Evolutionary conservation across 2,329 filamentous ascomycete species (phyloP).

Genomic region (Nemania abortiva): DNA sequence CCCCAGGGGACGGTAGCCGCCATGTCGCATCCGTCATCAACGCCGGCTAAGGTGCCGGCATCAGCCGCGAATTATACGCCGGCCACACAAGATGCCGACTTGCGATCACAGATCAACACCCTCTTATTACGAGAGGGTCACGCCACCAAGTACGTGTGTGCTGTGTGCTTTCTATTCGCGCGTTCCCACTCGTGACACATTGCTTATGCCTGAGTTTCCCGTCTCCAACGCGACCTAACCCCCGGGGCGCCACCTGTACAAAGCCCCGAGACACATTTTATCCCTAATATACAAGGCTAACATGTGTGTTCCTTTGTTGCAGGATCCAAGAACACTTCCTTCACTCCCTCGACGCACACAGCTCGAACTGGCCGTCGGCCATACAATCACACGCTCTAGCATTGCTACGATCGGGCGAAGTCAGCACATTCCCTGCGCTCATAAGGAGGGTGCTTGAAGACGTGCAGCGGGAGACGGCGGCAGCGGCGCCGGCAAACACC

Average conservation of each 20-base stretch:
- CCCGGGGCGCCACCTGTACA: neutral
- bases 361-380: constrained; percentile 71
- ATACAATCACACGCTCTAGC: constrained; percentile 70
- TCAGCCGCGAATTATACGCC: constrained; percentile 70
- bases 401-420: constrained; percentile 71
- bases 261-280: neutral
- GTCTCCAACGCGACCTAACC: constrained; percentile 16
- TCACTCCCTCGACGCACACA: constrained; percentile 70
- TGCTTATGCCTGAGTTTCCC: neutral
- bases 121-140: constrained; percentile 70
- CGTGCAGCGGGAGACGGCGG: constrained; percentile 64
- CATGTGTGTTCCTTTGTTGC: constrained; percentile 19
- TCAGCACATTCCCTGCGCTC: constrained; percentile 70
- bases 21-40: constrained; percentile 63
- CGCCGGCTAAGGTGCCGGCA: constrained; percentile 71
- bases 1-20: constrained; percentile 22
- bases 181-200: constrained; percentile 3
- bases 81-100: constrained; percentile 70
- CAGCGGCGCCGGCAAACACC: constrained; percentile 43
- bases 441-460: constrained; percentile 72
- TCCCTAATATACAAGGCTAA: constrained; percentile 14
- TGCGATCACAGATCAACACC: constrained; percentile 72
- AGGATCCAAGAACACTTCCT: constrained; percentile 75
- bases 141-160: constrained; percentile 63
- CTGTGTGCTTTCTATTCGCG: constrained; percentile 15